A percentile compares a stretch with the other conserved stretches of the same genome.
Conservation (phyloP, 2,329 filamentous ascomycete species). For the Coleophoma cylindrospora region DNA sequence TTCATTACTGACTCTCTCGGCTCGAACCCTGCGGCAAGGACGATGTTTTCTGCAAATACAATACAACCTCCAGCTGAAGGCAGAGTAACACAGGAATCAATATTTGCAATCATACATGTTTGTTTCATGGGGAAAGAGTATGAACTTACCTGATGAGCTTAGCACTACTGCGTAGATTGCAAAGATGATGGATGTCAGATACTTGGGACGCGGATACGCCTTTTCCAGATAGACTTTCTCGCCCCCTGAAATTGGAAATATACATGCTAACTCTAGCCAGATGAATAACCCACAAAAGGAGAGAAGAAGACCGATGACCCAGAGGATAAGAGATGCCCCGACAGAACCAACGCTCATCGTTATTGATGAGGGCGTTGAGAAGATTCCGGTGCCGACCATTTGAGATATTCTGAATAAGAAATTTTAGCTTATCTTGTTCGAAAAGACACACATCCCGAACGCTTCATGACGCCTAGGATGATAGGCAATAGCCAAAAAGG, state of each 20-base stretch:
- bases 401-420: neutral
- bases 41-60: neutral
- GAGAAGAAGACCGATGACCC: neutral
- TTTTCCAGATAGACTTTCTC: neutral
- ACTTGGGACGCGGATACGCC: neutral
- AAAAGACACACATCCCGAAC: neutral
- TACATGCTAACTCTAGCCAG: neutral
- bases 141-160: neutral
- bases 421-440: neutral
- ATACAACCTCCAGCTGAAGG: neutral
- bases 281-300: neutral
- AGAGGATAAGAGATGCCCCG: neutral
- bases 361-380: neutral
- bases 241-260: neutral
- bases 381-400: neutral
- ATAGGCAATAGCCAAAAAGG: neutral
- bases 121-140: neutral
- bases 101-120: neutral
- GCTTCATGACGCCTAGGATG: neutral
- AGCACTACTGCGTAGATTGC: neutral
- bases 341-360: neutral
- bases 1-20: neutral
- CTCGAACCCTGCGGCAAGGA: neutral
- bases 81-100: neutral
- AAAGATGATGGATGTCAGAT: neutral